Evolutionary conservation across 1,284 basidiomycete genomes (phyloP), one percentile per base, ranked within the genome.

Genomic region (Rhizoctonia solani): DNA sequence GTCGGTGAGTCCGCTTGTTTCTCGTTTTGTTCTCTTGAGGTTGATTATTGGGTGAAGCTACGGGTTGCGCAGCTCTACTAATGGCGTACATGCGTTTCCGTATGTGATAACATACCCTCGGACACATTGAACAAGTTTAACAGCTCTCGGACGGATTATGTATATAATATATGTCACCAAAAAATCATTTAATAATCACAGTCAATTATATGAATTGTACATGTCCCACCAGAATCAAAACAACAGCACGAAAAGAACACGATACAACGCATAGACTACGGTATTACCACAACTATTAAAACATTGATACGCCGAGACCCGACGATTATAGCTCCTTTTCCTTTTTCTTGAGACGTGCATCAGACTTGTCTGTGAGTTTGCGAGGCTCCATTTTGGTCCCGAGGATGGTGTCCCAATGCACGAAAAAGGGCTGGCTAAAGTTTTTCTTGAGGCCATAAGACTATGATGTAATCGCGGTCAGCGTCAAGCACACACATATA

Each of bases 381-480:
- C 56, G 56, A n/a, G 56, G 56, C 25, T 61, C 56, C 87, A 95
- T 88, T 44, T 90, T 83, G 3, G 93, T 95, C 42, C 90, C 89
- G 50, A 95, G 81, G 27, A 95, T 74, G 4, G 79, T 78, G 76
- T 93, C 92, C 92, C 92, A 94, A 72, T 93, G 91, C 66, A 93
- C 79, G 75, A 93, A 98, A 81, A 94, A 97, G 2, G 95, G 95
- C 76, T 97, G 96, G 19, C 93, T 86, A 76, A 96, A 99, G 77
- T 99, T 99, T 68, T 87, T 90, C 79, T 98, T 97, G 79, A 98
- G 92, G 2, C 97, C 96, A 72, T 93, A 89, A 68, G 84, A 80
- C 87, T 95, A 75, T 67, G 56, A 47, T 58, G 68, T 34, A 23
- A 37, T 19, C 39, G 19, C 70, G 50, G 11, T 19, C 16, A 42